Evolutionary conservation across 305 asterid species (phyloP), one percentile per base, ranked within the genome.

Genomic region (Rubia peregrina): DNA sequence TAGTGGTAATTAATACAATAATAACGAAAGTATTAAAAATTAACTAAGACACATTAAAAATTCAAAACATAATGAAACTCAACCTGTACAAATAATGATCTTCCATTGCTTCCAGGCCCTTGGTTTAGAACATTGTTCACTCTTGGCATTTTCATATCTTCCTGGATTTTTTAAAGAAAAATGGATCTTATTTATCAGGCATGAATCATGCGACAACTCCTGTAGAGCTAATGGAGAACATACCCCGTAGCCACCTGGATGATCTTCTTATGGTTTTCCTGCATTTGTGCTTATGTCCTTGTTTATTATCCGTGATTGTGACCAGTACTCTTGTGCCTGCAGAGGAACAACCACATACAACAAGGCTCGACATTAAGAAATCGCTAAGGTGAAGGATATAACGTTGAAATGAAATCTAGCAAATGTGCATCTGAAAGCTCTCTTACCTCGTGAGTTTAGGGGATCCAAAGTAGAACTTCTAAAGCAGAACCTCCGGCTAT

Each of bases 321-420:
- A 85, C 11, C 85, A 79, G 1, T 81, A 53, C 82, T 84, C 62
- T 85, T 82, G 41, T 79, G 91, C 80, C 93, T 87, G 76, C 51
- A 43, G 2, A 56, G 38, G 44, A 64, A 16, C 57, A 51, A 40
- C 21, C 57, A 42, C 57, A 51, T 16, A 51, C 61, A 21, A 2
- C 16, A 40, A 40, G 43, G 6, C 5, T 65, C n/a, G 14, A 17
- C 53, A 48, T 48, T 26, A 2, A 26, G 60, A 19, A 14, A 16
- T 53, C 21, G n/a, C 24, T 9, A 55, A 4, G 17, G 61, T n/a
- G 6, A 55, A 3, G 5, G 51, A 46, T 12, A 11, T 16, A 16
- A 46, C 30, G 2, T 2, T 26, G 30, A 26, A 10, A 43, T 43
- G 1, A 43, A 43, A 43, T 43, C 48, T 3, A 43, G 1, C 8